These are phyloP conservation scores for Albizia julibrissin DNA, from an alignment of 306 rosid genomes.

Conservation along the genomic window DNA sequence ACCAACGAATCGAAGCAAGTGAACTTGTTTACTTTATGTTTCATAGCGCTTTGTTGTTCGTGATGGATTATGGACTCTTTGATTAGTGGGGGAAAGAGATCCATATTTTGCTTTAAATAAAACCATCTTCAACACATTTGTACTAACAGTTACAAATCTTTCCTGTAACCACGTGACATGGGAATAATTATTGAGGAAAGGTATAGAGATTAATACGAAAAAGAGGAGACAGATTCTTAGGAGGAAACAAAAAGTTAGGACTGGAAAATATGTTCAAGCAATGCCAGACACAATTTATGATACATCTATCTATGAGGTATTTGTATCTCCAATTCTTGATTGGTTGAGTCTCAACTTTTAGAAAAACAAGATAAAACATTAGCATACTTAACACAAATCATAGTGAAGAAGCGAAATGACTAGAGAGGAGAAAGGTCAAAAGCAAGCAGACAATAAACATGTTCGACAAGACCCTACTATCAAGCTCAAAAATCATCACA, in stretches of 20 bases:
- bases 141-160: not conserved
- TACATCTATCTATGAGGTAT: not conserved
- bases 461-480: slow-evolving; percentile 33
- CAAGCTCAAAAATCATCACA: not conserved
- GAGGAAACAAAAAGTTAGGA: not conserved
- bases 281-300: not conserved
- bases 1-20: slow-evolving; percentile 30
- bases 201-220: not conserved
- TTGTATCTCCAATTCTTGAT: not conserved
- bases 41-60: not conserved
- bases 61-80: not conserved
- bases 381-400: not conserved
- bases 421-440: slow-evolving; percentile 15
- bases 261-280: not conserved
- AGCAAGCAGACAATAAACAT: slow-evolving; percentile 20
- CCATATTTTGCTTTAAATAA: not conserved
- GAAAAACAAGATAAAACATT: not conserved
- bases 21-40: not conserved
- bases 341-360: not conserved
- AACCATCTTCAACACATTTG: not conserved
- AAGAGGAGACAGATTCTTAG: not conserved
- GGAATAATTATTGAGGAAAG: not conserved
- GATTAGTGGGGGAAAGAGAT: not conserved
- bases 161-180: no score
- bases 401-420: not conserved